A percentile compares a stretch with the other conserved stretches of the same genome.
phyloP scores from a whole-genome alignment of 176 grass and related monocot species.

The Rhipidocladum racemiflorum region DNA sequence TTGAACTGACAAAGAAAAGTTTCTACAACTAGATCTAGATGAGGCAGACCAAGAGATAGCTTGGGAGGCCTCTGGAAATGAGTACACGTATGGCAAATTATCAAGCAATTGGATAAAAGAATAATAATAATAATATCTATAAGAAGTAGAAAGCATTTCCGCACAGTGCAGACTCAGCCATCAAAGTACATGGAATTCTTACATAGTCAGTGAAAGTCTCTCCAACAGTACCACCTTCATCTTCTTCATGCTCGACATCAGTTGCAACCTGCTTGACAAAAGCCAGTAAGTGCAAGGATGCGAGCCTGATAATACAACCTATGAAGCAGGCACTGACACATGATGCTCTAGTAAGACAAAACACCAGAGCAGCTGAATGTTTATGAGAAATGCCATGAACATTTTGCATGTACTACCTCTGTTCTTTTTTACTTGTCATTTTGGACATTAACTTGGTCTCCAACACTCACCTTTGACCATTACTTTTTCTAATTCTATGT shows the following conservation, averaged over 20 bases:
- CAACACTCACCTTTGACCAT: no score
- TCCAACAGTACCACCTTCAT: conserved; percentile 84
- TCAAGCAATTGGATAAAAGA: conserved; percentile 26
- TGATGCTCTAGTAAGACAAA: neutral
- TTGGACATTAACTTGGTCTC: no score
- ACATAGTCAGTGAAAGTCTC: conserved; percentile 99
- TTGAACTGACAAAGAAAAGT: conserved; percentile 96
- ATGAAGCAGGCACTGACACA: neutral
- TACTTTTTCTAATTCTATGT: no score
- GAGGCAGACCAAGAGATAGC: conserved; percentile 67
- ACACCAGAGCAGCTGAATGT: neutral
- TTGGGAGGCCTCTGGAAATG: conserved; percentile 75
- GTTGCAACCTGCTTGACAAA: conserved; percentile 69
- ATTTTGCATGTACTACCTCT: neutral
- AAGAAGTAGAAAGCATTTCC: conserved; percentile 20
- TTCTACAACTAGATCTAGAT: conserved; percentile 97
- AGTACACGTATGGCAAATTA: conserved; percentile 25
- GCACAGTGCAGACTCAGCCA: neutral
- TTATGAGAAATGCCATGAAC: neutral
- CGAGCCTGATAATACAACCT: neutral
- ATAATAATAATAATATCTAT: neutral
- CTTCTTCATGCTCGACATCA: conserved; percentile 96
- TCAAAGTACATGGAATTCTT: conserved; percentile 37
- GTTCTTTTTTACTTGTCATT: no score
- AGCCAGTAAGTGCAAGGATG: conserved; percentile 14